These are phyloP conservation scores for Verticillium longisporum DNA, from an alignment of 2,329 filamentous ascomycete species.

Conservation along the genomic window DNA sequence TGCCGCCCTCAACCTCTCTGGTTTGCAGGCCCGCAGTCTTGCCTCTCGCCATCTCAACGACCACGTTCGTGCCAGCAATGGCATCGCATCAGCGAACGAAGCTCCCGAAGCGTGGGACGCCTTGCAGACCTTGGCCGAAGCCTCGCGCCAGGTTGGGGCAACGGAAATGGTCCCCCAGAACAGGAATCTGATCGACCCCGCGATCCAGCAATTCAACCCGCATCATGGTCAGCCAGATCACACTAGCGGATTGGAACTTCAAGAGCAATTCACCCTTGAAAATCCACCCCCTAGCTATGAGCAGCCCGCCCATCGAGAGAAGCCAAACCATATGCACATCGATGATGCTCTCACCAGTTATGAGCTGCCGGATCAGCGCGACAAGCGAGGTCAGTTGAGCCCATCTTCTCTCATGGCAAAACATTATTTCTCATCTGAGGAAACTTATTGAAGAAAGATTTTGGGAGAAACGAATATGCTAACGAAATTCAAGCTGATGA, in stretches of 20 bases:
- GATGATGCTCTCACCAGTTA: neutral
- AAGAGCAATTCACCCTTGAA: slow-evolving; percentile 53
- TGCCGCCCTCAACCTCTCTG: slow-evolving; percentile 33
- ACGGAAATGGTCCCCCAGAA: slow-evolving; percentile 5
- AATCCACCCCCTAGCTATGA: slow-evolving; percentile 47
- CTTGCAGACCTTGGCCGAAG: slow-evolving; percentile 80
- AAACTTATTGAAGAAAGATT: too few species aligned
- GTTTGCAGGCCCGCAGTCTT: slow-evolving; percentile 8
- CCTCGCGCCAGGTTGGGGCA: slow-evolving; percentile 65
- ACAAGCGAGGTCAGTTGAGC: slow-evolving; percentile 17
- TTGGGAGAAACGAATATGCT: neutral
- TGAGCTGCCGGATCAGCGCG: slow-evolving; percentile 10
- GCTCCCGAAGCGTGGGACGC: slow-evolving; percentile 65
- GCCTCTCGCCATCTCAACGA: slow-evolving; percentile 8
- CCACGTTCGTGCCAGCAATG: slow-evolving; percentile 10
- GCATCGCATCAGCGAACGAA: slow-evolving; percentile 20
- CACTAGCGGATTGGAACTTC: slow-evolving; percentile 38
- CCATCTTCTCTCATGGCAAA: neutral
- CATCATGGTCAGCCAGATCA: slow-evolving; percentile 12
- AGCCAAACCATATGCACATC: neutral
- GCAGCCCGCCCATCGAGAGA: slow-evolving; percentile 20
- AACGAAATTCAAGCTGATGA: slow-evolving; percentile 7
- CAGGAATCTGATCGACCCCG: neutral
- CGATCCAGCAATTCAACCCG: slow-evolving; percentile 2
- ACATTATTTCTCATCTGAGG: too few species aligned